Percentiles rank a stretch among this genome's conserved stretches.
Conservation (phyloP, 108 stramenopile genomes). For the Nitzschia palea region DNA sequence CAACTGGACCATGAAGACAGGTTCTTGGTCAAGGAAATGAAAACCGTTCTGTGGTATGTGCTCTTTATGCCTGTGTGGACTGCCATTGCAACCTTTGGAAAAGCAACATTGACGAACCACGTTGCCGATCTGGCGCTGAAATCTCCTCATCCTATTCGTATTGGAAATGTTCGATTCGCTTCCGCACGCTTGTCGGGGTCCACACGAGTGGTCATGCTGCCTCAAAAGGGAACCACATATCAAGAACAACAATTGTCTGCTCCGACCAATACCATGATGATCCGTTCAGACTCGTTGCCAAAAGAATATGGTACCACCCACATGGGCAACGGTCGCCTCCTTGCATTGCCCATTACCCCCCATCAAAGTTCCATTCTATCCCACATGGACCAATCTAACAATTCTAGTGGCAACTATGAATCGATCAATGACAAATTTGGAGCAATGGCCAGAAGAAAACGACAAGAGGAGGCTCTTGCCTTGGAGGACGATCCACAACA, state of each 20-base stretch:
- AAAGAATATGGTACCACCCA: constrained; percentile 8
- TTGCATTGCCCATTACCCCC: constrained; percentile 24
- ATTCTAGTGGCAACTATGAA: not conserved
- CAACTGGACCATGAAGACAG: not conserved
- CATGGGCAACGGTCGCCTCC: constrained; percentile 13
- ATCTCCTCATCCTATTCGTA: constrained; percentile 75
- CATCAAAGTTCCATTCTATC: not conserved
- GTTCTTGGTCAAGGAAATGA: constrained; percentile 2
- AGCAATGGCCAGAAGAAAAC: constrained; percentile 20
- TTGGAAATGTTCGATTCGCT: constrained; percentile 55
- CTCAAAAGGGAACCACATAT: not conserved
- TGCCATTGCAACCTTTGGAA: constrained; percentile 55
- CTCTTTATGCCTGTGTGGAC: constrained; percentile 74
- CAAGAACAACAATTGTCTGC: not conserved
- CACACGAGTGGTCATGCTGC: constrained; percentile 37
- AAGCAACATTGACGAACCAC: constrained; percentile 44
- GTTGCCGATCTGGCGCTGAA: constrained; percentile 59
- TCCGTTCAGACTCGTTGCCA: constrained; percentile 28
- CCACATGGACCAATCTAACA: not conserved
- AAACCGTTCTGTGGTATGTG: constrained; percentile 55
- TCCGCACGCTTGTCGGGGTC: constrained; percentile 7
- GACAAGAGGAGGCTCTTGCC: constrained; percentile 37
- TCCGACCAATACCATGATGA: constrained; percentile 15
- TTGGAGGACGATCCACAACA: constrained; percentile 63
- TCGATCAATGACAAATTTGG: constrained; percentile 42